Evolutionary conservation across 176 grass and related monocot genomes (phyloP), one percentile per base, ranked within the genome.

Genomic region (Avena sativa): DNA sequence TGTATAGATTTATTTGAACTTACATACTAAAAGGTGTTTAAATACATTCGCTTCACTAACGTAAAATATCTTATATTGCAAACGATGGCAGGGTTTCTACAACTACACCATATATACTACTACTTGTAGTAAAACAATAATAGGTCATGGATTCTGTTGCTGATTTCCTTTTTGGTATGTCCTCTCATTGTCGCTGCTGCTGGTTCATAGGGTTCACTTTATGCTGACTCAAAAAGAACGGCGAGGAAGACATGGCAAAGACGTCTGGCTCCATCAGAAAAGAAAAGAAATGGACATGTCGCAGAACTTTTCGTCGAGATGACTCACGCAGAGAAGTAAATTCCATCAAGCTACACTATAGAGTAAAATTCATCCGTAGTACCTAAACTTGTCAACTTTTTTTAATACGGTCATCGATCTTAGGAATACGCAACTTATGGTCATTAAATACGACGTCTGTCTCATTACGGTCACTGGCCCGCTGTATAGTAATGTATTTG

Each of bases 331-430:
- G 49, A 81, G 61, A 20, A 77, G 60, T 61, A 78, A 53, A 47
- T 66, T 61, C 52, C 71, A 71, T 82, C 62, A 90, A 78, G 7
- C 72, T 86, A 60, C 63, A 71, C 79, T 90, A 82, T 62, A 67
- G 25, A 25, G 25, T 25, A 25, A 25, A 25, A 25, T 25, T 25
- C 25, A 25, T 25, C 25, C 25, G 25, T 25, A 25, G 25, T 25
- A 25, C 25, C 25, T 25, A 25, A 25, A 25, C 25, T 25, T 25
- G 25, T 25, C 25, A 25, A 25, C 25, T 25, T 25, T 25, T 25
- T 25, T 25, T 25, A 25, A 25, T 25, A 25, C 25, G 25, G 25
- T 25, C 25, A 25, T 25, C 25, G 25, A 25, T 25, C 25, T 25
- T 25, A 25, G 25, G 25, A 25, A 25, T 25, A 25, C 25, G 25